Conservation (phyloP, 2,329 filamentous ascomycete species). For the Neurospora sp. region DNA sequence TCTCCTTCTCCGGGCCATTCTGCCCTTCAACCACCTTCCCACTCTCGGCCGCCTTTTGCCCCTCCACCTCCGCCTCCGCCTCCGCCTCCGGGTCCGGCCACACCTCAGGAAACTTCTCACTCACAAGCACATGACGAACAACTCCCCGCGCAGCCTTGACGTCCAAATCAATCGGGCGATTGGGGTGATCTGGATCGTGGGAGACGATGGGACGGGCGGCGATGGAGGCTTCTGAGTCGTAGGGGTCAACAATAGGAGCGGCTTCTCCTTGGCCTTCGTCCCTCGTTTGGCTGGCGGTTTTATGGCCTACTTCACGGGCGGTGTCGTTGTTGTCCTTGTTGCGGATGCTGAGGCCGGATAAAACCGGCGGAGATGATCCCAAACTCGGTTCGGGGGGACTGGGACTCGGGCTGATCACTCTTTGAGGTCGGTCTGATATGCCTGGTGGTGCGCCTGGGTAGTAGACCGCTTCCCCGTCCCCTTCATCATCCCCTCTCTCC, state of each 20-base stretch:
- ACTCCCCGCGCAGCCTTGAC: background rate
- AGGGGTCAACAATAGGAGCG: background rate
- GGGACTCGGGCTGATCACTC: background rate
- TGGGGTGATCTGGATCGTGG: background rate
- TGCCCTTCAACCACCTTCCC: fast-evolving
- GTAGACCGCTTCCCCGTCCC: background rate
- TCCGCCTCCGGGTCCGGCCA: background rate
- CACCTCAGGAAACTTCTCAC: background rate
- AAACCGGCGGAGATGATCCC: fast-evolving
- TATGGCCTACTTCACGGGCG: background rate
- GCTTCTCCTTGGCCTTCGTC: background rate
- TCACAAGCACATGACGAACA: background rate
- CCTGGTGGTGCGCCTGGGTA: too few relatives aligned
- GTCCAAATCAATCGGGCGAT: background rate
- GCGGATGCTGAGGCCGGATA: background rate
- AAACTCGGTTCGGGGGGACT: background rate
- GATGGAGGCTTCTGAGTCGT: background rate
- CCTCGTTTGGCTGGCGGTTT: background rate
- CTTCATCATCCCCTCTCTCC: background rate
- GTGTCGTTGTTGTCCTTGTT: background rate
- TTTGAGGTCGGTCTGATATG: background rate
- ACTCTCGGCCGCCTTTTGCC: fast-evolving
- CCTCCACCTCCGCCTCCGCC: background rate
- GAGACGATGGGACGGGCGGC: background rate
- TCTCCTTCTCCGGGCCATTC: too few relatives aligned